Evolutionary conservation across 148 eudicot genomes (phyloP).

Genomic region (Chenopodium album): DNA sequence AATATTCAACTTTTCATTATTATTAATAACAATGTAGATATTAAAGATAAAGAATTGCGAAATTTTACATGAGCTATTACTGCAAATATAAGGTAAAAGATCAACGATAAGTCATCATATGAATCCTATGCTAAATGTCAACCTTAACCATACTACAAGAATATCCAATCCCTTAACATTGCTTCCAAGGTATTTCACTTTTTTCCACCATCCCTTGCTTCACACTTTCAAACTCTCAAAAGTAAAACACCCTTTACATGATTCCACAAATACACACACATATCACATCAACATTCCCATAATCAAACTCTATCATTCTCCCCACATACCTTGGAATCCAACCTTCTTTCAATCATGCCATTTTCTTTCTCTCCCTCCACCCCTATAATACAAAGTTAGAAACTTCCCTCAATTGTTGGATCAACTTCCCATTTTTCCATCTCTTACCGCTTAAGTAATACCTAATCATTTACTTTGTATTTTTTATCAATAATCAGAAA

Average conservation of each 20-base stretch:
- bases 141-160: slow-evolving; percentile 6
- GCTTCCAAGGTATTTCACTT: slow-evolving; percentile 22
- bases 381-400: not conserved
- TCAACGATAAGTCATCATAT: not conserved
- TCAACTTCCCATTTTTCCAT: not conserved
- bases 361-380: not conserved
- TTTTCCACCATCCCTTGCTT: slow-evolving; percentile 11
- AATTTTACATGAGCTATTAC: no score
- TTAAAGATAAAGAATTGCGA: no score
- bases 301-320: not conserved
- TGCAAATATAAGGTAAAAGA: no score
- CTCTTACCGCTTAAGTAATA: slow-evolving; percentile 2
- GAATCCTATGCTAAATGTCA: not conserved
- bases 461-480: not conserved
- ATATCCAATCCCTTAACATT: slow-evolving; percentile 12
- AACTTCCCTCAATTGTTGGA: not conserved
- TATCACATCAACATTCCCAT: slow-evolving; percentile 5
- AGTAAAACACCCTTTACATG: not conserved
- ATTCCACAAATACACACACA: not conserved
- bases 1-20: no score
- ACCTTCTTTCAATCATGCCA: slow-evolving; percentile 1
- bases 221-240: slow-evolving; percentile 10
- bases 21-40: no score
- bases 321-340: slow-evolving; percentile 18
- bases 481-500: no score